These are phyloP conservation scores for Leersia perrieri DNA, from an alignment of 176 grass and related monocot genomes.

Conservation along the genomic window DNA sequence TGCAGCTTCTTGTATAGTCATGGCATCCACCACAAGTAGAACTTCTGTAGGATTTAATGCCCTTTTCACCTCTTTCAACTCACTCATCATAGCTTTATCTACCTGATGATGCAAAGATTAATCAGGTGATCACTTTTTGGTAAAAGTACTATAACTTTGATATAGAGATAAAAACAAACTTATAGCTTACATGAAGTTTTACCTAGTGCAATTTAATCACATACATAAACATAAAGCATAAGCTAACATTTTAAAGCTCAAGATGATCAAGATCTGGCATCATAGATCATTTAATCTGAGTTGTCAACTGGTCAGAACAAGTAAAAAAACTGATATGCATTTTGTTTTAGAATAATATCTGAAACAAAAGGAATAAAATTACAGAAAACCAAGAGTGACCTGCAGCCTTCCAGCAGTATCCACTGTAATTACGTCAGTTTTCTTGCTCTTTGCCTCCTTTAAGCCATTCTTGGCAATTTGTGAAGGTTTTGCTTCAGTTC, in stretches of 20 bases:
- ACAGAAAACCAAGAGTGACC: conserved; percentile 49
- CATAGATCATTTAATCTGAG: neutral
- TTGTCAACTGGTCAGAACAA: neutral
- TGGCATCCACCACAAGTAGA: too few relatives aligned
- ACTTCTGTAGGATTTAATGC: too few relatives aligned
- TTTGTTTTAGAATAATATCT: neutral
- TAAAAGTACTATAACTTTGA: too few relatives aligned
- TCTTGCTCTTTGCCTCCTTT: conserved; percentile 80
- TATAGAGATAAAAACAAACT: too few relatives aligned
- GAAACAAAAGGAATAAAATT: neutral
- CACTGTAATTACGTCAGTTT: conserved; percentile 76
- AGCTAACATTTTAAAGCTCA: conserved; percentile 8
- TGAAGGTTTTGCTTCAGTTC: conserved; percentile 66
- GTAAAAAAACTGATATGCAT: neutral
- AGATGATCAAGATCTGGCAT: neutral
- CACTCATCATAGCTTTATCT: too few relatives aligned
- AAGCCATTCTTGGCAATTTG: conserved; percentile 81
- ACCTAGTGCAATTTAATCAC: too few relatives aligned
- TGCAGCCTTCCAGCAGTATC: conserved; percentile 96
- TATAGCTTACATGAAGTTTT: too few relatives aligned
- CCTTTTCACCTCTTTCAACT: too few relatives aligned
- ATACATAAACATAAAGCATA: conserved; percentile 13
- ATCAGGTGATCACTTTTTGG: too few relatives aligned
- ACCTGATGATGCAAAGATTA: too few relatives aligned
- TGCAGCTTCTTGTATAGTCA: too few relatives aligned